Evolutionary conservation across 306 rosid species (phyloP), one percentile per base, ranked within the genome.

Genomic region (Fagus crenata): DNA sequence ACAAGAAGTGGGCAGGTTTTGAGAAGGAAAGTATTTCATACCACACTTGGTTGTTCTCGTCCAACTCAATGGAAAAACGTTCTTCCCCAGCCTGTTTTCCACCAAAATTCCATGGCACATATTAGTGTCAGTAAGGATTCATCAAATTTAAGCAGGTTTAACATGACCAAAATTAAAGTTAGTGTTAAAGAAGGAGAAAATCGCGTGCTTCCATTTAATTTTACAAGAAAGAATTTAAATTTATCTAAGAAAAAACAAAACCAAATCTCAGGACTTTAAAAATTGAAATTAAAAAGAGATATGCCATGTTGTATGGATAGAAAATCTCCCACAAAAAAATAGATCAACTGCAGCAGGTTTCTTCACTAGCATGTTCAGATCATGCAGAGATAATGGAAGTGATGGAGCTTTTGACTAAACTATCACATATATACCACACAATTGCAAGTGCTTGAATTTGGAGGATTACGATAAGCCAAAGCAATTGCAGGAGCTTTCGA

Each of bases 21-120:
- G 97, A 95, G 86, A 92, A 80, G 55, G 98, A 95, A 61, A 92
- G 85, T 74, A 95, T 85, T 85, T 92, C 98, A 74, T 94, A 92
- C 98, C 98, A 94, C 72, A 94, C 98, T 79, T 89, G 95, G 77
- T 88, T 89, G 71, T 92, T 88, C 86, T 83, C 90, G 31, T 94
- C 98, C 73, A 94, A 81, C 87, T 90, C 93, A 14, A 94, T 69
- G 42, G 96, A 88, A 86, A 94, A 94, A 4, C 97, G 87, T 67
- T 94, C 98, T 81, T 94, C 98, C 69, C 97, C 98, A 2, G 96
- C 96, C 98, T 94, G 93, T 73, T 53, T 64, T 71, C 37, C 14
- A 32, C 56, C 54, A 80, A 61, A 79, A n/a, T 79, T 67, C 49
- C 35, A 59, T 1, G 11, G 17, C 71, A 69, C 7, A 61, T 15